A percentile compares a stretch with the other conserved stretches of the same genome.
phyloP scores from a whole-genome alignment of 768 basidiomycete species.

The Lactifluus hygrophoroides region DNA sequence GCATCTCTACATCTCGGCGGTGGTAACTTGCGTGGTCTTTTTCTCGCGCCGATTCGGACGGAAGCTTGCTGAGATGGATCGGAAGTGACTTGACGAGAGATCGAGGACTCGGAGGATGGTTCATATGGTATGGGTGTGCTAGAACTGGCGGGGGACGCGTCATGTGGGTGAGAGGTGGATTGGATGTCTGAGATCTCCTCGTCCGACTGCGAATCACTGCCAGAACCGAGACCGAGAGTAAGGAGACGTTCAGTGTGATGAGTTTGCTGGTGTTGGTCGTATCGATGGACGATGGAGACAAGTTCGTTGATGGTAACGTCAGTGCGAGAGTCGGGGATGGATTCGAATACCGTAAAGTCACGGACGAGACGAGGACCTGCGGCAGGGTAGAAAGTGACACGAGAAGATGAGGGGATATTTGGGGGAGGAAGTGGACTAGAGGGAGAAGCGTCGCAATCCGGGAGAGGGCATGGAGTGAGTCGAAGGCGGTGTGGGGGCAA shows the following conservation, averaged over 20 bases:
- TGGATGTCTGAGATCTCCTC: constrained; percentile 24
- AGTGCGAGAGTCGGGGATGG: constrained; percentile 21
- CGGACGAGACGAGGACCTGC: constrained; percentile 21
- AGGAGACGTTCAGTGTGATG: constrained; percentile 4
- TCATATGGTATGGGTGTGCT: constrained; percentile 34
- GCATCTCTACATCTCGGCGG: constrained; percentile 25
- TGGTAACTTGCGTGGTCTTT: constrained; percentile 25
- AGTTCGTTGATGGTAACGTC: constrained; percentile 58
- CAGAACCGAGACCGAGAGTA: constrained; percentile 24
- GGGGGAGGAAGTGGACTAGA: constrained; percentile 23
- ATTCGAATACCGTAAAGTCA: constrained; percentile 13
- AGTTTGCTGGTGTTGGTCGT: constrained; percentile 10
- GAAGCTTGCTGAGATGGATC: constrained; percentile 14
- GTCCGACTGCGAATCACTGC: constrained; percentile 23
- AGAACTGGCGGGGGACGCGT: constrained; percentile 25
- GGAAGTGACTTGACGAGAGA: constrained; percentile 4
- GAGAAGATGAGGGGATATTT: constrained; percentile 36
- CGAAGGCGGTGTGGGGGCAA: neutral
- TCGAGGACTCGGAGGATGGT: constrained; percentile 23
- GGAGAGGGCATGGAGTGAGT: constrained; percentile 28
- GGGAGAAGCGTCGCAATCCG: constrained; percentile 26
- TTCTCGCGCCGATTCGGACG: constrained; percentile 24
- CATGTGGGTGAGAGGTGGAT: constrained; percentile 15
- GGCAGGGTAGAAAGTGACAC: constrained; percentile 30
- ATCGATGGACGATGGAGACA: constrained; percentile 33